Conservation (phyloP, 345 rosid genomes). For the Citrus hindsii region DNA sequence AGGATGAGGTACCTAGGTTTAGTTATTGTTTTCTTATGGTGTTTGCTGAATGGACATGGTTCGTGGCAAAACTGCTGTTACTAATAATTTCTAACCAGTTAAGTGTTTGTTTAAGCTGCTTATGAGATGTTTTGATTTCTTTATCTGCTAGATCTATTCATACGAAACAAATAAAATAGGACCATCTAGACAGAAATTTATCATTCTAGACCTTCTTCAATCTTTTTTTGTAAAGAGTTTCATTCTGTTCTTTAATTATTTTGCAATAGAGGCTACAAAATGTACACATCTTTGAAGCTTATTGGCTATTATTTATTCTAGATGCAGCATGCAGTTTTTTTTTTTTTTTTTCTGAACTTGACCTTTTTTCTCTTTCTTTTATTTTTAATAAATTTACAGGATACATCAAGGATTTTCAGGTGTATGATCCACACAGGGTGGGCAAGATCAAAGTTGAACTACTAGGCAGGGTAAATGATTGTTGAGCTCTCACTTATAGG, state of each 20-base stretch:
- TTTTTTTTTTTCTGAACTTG: not conserved
- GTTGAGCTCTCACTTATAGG: conserved; percentile 76
- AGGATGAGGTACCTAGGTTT: not conserved
- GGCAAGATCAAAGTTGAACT: conserved; percentile 81
- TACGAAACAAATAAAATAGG: not conserved
- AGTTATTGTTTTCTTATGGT: not conserved
- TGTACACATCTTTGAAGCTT: not conserved
- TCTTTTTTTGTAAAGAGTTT: not conserved
- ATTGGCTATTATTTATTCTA: not conserved
- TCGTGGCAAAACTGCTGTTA: not conserved
- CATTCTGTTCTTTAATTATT: not conserved
- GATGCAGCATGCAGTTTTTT: not conserved
- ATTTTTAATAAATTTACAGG: conserved; percentile 30
- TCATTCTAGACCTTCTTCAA: not conserved
- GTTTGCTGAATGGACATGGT: no score
- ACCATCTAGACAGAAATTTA: no score
- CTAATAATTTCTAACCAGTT: not conserved
- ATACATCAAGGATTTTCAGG: conserved; percentile 66
- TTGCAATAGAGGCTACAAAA: not conserved
- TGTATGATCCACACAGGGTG: conserved; percentile 78
- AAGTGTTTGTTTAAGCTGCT: not conserved
- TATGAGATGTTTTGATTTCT: not conserved
- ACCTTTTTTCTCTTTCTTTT: not conserved
- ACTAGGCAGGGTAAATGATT: conserved; percentile 85
- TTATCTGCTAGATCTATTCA: not conserved